Percentiles rank a stretch among this genome's conserved stretches.
phyloP scores from a whole-genome alignment of 2,329 filamentous ascomycete genomes.

The Penicillium sp. region DNA sequence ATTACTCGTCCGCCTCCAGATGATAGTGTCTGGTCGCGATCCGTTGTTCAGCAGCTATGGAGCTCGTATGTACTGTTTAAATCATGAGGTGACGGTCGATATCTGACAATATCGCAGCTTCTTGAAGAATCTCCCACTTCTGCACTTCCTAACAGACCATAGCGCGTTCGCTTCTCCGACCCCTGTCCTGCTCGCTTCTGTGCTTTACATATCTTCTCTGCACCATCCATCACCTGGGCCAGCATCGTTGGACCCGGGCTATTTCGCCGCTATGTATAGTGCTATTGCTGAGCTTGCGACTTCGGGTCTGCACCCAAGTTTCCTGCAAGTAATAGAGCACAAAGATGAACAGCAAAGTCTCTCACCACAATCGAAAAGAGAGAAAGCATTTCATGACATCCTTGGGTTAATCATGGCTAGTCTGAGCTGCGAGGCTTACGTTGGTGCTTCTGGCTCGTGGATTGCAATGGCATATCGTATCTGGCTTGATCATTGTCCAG shows the following conservation, averaged over 20 bases:
- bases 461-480: constrained; percentile 31
- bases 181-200: constrained; percentile 26
- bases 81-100: neutral
- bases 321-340: neutral
- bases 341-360: neutral
- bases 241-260: constrained; percentile 19
- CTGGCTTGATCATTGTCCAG: constrained; percentile 26
- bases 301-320: constrained; percentile 1
- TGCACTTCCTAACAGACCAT: constrained; percentile 30
- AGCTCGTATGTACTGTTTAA: constrained; percentile 21
- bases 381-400: constrained; percentile 25
- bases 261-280: constrained; percentile 25
- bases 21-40: constrained; percentile 24
- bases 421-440: constrained; percentile 29
- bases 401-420: constrained; percentile 32
- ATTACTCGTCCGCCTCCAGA: constrained; percentile 23
- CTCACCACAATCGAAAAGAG: constrained; percentile 2
- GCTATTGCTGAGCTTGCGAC: constrained; percentile 26
- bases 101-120: constrained; percentile 19
- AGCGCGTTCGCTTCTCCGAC: constrained; percentile 25
- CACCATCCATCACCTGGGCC: constrained; percentile 21
- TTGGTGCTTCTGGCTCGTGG: constrained; percentile 28
- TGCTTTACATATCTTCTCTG: constrained; percentile 31
- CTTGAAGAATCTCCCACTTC: constrained; percentile 26
- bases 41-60: constrained; percentile 26